Evolutionary conservation across 106 monocot species (phyloP), one percentile per base, ranked within the genome.

Genomic region (Vanilla planifolia): DNA sequence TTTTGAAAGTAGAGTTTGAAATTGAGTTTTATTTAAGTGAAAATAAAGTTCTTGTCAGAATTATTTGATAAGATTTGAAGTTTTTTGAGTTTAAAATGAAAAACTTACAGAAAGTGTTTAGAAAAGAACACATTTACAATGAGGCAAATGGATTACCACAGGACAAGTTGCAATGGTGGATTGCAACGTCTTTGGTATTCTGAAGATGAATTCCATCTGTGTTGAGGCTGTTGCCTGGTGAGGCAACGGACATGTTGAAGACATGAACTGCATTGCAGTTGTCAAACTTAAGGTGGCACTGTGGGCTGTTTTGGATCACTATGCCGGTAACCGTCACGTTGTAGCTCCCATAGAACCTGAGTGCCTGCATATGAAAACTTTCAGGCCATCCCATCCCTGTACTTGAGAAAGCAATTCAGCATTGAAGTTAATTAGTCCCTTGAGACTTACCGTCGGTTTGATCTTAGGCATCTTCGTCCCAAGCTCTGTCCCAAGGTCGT

Each of bases 201-300:
- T 94, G 94, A 35, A 94, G 74, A 67, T 94, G 94, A 44, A 94
- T 89, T 41, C 94, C 94, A 39, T 94, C 94, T 0, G 94, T 94
- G 73, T 94, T 89, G 56, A 77, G 74, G 66, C 94, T 94, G 67
- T 80, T 36, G 5, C 78, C 82, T 0, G 94, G 94, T 10, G 94
- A 94, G 17, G 80, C 70, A 50, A 94, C 52, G 0, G 73, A 80
- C 58, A 94, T 69, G 59, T 94, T 83, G 73, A 55, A 76, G 61
- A 94, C 89, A 25, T 73, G 47, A 0, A 93, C 85, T 0, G 77
- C 79, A 28, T 80, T 80, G 34, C 93, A 93, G 72, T 71, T 83
- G 56, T 94, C 94, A 17, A 94, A 94, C 67, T 94, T 94, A 19
- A 94, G 89, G 64, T 94, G 94, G 73, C 85, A 94, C 55, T 94